These are phyloP conservation scores for Phoma herbarum DNA, from an alignment of 2,329 filamentous ascomycete species.

Conservation along the genomic window DNA sequence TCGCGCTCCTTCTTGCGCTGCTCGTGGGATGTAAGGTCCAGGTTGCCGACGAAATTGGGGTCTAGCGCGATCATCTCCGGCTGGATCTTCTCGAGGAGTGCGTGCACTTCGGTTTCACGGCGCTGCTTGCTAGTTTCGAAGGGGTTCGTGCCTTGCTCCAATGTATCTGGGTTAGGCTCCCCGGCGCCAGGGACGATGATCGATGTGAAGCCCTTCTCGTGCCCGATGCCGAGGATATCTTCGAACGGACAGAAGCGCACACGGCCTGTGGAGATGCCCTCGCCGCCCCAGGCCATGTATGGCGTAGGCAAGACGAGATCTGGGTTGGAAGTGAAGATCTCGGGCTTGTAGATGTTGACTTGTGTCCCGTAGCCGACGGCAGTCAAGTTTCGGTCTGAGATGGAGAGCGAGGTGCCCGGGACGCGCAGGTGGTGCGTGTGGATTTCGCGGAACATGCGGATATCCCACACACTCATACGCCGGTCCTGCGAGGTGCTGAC, in stretches of 20 bases:
- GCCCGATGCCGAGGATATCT: conserved; percentile 86
- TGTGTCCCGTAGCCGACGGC: conserved; percentile 92
- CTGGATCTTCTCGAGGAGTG: conserved; percentile 89
- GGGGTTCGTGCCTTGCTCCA: conserved; percentile 81
- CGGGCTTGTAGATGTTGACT: conserved; percentile 84
- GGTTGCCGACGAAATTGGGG: conserved; percentile 87
- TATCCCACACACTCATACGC: conserved; percentile 95
- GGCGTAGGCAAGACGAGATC: conserved; percentile 83
- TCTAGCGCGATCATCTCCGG: conserved; percentile 97
- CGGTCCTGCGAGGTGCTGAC: conserved; percentile 89
- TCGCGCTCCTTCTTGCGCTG: conserved; percentile 80
- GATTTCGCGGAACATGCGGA: conserved; percentile 92
- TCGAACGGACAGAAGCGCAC: conserved; percentile 95
- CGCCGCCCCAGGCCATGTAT: conserved; percentile 92
- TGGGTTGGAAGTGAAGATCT: conserved; percentile 78
- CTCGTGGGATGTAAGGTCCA: conserved; percentile 82
- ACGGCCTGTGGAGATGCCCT: conserved; percentile 80
- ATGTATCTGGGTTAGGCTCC: conserved; percentile 93
- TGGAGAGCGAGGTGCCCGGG: conserved; percentile 82
- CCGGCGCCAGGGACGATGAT: conserved; percentile 94
- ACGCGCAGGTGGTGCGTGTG: conserved; percentile 86
- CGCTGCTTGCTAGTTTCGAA: conserved; percentile 94
- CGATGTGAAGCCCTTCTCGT: conserved; percentile 86
- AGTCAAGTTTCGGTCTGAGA: conserved; percentile 87
- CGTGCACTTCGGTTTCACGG: conserved; percentile 89